Evolutionary conservation across 352 stramenopile species (phyloP).

Genomic region (Pythium aquatile): DNA sequence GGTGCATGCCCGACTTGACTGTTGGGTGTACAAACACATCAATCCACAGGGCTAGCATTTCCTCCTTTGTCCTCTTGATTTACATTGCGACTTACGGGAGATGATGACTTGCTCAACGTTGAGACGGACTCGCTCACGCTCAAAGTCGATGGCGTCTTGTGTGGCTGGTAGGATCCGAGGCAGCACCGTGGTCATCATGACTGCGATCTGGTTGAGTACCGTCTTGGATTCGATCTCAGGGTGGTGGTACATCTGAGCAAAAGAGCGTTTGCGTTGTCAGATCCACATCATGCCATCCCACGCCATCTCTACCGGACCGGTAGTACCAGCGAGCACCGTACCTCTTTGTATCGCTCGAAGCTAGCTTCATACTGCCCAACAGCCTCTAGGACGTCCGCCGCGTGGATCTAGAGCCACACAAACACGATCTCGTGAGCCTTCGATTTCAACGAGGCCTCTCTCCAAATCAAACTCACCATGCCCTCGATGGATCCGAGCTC

Average conservation of each 20-base stretch:
- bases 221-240: slow-evolving; percentile 1
- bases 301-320: no score
- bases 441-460: neutral
- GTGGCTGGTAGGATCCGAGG: slow-evolving; percentile 57
- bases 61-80: no score
- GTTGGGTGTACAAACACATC: neutral
- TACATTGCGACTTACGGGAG: slow-evolving; percentile 30
- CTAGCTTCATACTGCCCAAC: slow-evolving; percentile 57
- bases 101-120: slow-evolving; percentile 41
- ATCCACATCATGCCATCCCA: neutral
- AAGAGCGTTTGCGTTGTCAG: neutral
- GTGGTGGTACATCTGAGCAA: slow-evolving; percentile 6
- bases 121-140: slow-evolving; percentile 40
- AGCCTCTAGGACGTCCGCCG: slow-evolving; percentile 52
- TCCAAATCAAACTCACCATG: slow-evolving; percentile 35
- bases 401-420: slow-evolving; percentile 39
- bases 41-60: neutral
- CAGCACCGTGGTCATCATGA: slow-evolving; percentile 67
- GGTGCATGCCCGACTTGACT: slow-evolving; percentile 33
- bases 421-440: neutral
- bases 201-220: slow-evolving; percentile 19
- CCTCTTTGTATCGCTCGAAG: slow-evolving; percentile 52
- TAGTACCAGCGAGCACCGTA: slow-evolving; percentile 1
- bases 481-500: slow-evolving; percentile 40
- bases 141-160: slow-evolving; percentile 47